Evolutionary conservation across 2,329 filamentous ascomycete species (phyloP).

Genomic region (Harringtonia aguacate): DNA sequence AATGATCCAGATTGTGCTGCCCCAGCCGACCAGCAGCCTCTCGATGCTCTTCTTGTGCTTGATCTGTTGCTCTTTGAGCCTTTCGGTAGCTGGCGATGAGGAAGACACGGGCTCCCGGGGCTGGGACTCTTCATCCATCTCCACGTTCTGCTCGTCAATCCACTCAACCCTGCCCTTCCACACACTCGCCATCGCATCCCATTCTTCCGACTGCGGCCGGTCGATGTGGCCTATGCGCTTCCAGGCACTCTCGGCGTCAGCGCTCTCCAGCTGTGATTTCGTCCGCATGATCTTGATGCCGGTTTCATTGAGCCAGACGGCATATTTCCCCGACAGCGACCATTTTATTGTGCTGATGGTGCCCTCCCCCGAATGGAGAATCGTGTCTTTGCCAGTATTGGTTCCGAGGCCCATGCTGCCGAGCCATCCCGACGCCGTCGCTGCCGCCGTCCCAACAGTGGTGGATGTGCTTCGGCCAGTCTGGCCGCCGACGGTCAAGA

Average conservation of each 20-base stretch:
- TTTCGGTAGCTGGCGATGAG: constrained; percentile 36
- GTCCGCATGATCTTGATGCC: constrained; percentile 97
- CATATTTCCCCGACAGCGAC: constrained; percentile 85
- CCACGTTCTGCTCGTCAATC: constrained; percentile 78
- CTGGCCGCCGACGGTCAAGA: constrained; percentile 74
- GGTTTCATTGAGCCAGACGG: constrained; percentile 92
- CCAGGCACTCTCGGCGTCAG: constrained; percentile 78
- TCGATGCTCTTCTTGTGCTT: constrained; percentile 46
- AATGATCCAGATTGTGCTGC: constrained; percentile 90
- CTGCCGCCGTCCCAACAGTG: constrained; percentile 71
- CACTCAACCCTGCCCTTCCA: constrained; percentile 91
- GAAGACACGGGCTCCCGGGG: constrained; percentile 20
- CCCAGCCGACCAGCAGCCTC: constrained; percentile 88
- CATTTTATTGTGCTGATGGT: constrained; percentile 87
- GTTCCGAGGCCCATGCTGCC: constrained; percentile 73
- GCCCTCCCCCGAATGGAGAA: constrained; percentile 87
- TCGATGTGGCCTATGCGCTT: constrained; percentile 89
- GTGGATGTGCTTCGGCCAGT: constrained; percentile 78
- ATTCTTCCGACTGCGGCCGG: constrained; percentile 72
- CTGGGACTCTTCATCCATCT: constrained; percentile 52
- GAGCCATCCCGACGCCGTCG: constrained; percentile 81
- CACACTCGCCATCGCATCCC: constrained; percentile 93
- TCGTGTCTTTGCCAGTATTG: constrained; percentile 71
- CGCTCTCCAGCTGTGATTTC: constrained; percentile 66
- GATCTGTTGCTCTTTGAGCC: constrained; percentile 37